A percentile compares a stretch with the other conserved stretches of the same genome.
phyloP scores from a whole-genome alignment of 75 land plant species.

The Cupressus sempervirens region DNA sequence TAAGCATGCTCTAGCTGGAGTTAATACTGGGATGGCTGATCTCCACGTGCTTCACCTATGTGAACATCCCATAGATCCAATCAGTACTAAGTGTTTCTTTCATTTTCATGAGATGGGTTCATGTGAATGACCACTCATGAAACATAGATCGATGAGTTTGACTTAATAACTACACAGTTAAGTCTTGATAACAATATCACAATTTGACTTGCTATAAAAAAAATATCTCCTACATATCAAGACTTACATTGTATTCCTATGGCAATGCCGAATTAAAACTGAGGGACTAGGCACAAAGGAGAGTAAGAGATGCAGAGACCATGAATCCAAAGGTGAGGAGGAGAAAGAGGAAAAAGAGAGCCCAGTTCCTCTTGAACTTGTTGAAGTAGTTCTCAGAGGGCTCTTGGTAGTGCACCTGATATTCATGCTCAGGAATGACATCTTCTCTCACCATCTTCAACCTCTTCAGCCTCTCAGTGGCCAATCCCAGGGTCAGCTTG shows the following conservation, averaged over 20 bases:
- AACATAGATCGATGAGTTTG: too few relatives aligned
- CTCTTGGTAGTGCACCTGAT: slow-evolving; percentile 77
- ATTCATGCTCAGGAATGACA: slow-evolving; percentile 23
- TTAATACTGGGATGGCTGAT: too few relatives aligned
- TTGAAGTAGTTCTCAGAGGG: slow-evolving; percentile 73
- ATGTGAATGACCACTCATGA: too few relatives aligned
- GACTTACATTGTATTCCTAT: neutral
- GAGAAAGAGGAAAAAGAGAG: slow-evolving; percentile 56
- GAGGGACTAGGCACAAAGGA: slow-evolving; percentile 39
- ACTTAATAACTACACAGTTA: too few relatives aligned
- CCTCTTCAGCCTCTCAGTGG: slow-evolving; percentile 57
- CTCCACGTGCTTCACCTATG: too few relatives aligned
- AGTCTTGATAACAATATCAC: too few relatives aligned
- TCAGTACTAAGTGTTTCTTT: too few relatives aligned
- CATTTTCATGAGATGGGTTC: too few relatives aligned
- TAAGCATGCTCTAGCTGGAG: too few relatives aligned
- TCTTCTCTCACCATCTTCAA: slow-evolving; percentile 33
- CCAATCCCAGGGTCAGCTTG: slow-evolving; percentile 73
- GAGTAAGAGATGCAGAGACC: slow-evolving; percentile 54
- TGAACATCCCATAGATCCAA: too few relatives aligned
- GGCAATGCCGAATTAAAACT: neutral
- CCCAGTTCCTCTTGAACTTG: slow-evolving; percentile 90
- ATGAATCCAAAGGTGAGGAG: slow-evolving; percentile 47
- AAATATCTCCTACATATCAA: too few relatives aligned
- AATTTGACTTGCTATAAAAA: too few relatives aligned